Percentiles rank a stretch among this genome's conserved stretches.
These are phyloP conservation scores for Malus hybrid DNA, from an alignment of 331 rosid genomes.

Conservation along the genomic window DNA sequence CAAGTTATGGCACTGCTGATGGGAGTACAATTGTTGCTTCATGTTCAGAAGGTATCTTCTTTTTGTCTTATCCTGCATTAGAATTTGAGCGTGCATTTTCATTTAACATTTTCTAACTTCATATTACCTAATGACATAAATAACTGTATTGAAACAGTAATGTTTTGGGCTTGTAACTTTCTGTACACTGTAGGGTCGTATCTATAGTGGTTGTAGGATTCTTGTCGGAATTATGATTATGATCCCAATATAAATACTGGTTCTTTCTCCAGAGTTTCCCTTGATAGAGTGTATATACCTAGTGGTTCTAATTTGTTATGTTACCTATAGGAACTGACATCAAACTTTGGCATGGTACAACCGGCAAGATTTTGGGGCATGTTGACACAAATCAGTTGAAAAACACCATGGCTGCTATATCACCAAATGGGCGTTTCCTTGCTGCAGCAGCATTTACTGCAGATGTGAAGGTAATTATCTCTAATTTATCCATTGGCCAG, in stretches of 20 bases:
- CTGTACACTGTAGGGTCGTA: neutral
- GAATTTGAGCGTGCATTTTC: neutral
- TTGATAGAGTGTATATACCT: constrained; percentile 5
- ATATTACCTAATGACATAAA: neutral
- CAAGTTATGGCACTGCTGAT: constrained; percentile 88
- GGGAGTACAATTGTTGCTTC: constrained; percentile 84
- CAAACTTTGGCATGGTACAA: constrained; percentile 88
- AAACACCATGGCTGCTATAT: constrained; percentile 86
- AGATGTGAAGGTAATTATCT: constrained; percentile 70
- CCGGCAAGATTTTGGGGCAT: constrained; percentile 79
- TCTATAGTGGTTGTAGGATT: too few relatives aligned
- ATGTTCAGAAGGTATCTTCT: constrained; percentile 86
- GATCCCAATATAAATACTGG: neutral
- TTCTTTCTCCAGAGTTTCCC: neutral
- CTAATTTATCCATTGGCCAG: neutral
- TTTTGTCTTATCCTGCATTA: neutral
- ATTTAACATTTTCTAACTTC: neutral
- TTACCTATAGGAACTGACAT: constrained; percentile 72
- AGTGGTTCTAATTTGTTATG: constrained; percentile 15
- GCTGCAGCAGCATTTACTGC: constrained; percentile 99
- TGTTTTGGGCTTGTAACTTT: neutral
- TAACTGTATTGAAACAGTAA: neutral
- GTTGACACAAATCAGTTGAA: constrained; percentile 94
- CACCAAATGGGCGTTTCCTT: constrained; percentile 95
- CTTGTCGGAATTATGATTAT: neutral